Conservation (phyloP, 129 eudicot genomes). For the Rutidosis leptorrhynchoides region DNA sequence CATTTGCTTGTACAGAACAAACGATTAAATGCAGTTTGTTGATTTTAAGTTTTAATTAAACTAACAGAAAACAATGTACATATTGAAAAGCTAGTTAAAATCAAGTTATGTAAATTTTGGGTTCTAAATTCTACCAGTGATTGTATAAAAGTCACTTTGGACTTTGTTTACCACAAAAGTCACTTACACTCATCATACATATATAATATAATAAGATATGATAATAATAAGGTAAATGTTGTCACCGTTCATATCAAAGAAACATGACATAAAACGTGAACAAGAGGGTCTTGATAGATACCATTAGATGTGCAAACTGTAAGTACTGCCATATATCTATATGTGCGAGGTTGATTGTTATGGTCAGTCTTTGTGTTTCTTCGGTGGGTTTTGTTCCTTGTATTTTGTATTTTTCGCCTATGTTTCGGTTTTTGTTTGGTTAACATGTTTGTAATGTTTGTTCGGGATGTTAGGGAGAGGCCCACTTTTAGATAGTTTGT, state of each 20-base stretch:
- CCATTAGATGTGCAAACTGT: background rate
- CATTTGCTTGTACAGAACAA: conserved; percentile 16
- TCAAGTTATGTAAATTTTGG: conserved; percentile 13
- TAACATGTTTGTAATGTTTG: too few relatives aligned
- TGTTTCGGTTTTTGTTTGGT: too few relatives aligned
- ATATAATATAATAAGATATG: conserved; percentile 4
- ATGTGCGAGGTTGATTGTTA: too few relatives aligned
- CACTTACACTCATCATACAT: conserved; percentile 31
- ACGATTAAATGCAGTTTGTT: background rate
- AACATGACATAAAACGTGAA: background rate
- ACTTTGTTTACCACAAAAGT: conserved; percentile 34
- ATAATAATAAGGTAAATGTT: conserved; percentile 2
- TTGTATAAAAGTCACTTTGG: conserved; percentile 41
- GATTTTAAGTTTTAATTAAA: conserved; percentile 10
- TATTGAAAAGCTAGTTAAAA: background rate
- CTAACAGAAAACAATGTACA: background rate
- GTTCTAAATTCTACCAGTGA: conserved; percentile 26
- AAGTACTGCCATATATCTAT: background rate
- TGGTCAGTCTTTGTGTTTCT: too few relatives aligned
- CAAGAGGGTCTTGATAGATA: background rate
- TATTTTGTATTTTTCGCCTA: too few relatives aligned
- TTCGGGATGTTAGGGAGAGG: too few relatives aligned
- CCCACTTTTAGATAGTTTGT: too few relatives aligned
- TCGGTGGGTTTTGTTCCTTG: too few relatives aligned
- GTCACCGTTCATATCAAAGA: conserved; percentile 11